Evolutionary conservation across 2,329 filamentous ascomycete genomes (phyloP), one percentile per base, ranked within the genome.

Genomic region (Penicillium polonicum): DNA sequence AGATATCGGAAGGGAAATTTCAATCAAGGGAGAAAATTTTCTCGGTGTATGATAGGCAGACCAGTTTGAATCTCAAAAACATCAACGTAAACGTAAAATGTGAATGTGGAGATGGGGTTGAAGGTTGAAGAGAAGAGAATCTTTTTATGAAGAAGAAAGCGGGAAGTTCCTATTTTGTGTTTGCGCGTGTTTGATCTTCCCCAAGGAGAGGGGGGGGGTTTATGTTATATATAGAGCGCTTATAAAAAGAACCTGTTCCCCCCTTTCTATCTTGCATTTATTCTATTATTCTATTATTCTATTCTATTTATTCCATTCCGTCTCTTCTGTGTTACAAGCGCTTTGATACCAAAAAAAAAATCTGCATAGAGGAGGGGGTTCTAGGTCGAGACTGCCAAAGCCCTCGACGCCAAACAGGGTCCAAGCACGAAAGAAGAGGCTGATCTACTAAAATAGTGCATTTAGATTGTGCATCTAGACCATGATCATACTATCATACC

Each of bases 101-200:
- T 29, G 42, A 55, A 48, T 51, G 41, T 35, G 50, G 52, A 31
- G 31, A 33, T 33, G 60, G 60, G 42, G 25, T 55, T 62, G 63
- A 52, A 58, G 58, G 61, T 62, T 62, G 57, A 39, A 42, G 23
- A 53, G 51, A 45, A 52, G 61, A 66, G 64, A 65, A 62, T 62
- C 52, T 65, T 65, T 65, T 62, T 61, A 38, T 48, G 60, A 60
- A 58, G 62, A 64, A 63, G 58, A 61, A 61, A 65, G 58, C 59
- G 60, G 65, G 64, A 62, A 67, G 59, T 60, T 64, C 52, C 52
- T 45, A 51, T 57, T 66, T 66, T 56, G 63, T 67, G 65, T 67
- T 67, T 66, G 63, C 57, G 58, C 50, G 55, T 67, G 65, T 65
- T 67, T 66, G 65, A 57, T 57, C 54, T 65, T 53, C 55, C 63